Base-by-base conservation (phyloP, 2,329 filamentous ascomycete species). In the Davidsoniella virescens region DNA sequence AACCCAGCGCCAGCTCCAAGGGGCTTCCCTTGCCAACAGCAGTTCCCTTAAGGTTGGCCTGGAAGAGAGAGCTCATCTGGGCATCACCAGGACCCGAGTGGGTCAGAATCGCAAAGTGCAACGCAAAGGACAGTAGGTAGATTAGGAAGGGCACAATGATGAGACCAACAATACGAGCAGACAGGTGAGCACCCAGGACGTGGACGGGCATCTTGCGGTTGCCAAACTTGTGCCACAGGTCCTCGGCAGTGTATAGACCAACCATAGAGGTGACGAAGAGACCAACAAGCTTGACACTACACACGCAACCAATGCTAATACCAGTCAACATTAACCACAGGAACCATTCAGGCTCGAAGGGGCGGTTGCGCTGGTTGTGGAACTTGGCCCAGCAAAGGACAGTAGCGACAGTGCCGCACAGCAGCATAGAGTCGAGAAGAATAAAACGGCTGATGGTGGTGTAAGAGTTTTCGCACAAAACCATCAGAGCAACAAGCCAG, bases 21-120 rank as follows among this genome's bases (percentile, higher is more conserved):
- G 93, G 92, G 61, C 88, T 95, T 64, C 94, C 84, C 64, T 86
- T 87, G 61, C 90, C 90, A 55, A 98, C 90, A 56, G 93, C 84
- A 9, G 90, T 96, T 23, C 92, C 92, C 59, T 79, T 82, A 37
- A 98, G 75, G 62, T 98, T 98, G 44, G 93, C 92, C 65, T 98
- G 92, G 76, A 98, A 98, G 47, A 98, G 78, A 23, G 92, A 98
- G 69, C 88, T 95, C 92, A 98, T 98, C 67, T 98, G 92, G n/a
- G 92, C 92, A 69, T 98, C 92, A 50, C 92, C 92, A 6, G 93
- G 92, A 17, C 92, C 92, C 59, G 82, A 90, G 67, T 87, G 90
- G 65, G 93, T 86, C 52, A 98, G 76, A 55, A 98, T 86, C 55
- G 87, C 74, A 65, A 98, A 98, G 68, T 98, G 92, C 49, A 94